Conservation (phyloP, 139 green algal species). For the Chlorella sorokiniana region DNA sequence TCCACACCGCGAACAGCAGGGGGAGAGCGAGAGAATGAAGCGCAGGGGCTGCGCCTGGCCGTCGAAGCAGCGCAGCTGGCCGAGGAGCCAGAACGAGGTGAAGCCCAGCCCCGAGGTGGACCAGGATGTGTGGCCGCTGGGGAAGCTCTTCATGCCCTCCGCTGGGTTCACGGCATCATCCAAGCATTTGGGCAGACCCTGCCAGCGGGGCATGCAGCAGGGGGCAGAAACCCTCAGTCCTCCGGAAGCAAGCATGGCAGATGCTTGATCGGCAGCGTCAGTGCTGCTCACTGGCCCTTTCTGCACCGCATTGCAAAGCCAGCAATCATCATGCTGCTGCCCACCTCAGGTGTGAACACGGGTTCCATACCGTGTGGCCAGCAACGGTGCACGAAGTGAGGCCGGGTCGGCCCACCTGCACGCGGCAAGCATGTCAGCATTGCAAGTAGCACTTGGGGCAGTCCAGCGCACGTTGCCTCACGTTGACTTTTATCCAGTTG, state of each 20-base stretch:
- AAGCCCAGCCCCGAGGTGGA: slow-evolving; percentile 64
- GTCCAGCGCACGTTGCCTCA: not conserved
- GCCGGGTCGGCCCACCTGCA: slow-evolving; percentile 53
- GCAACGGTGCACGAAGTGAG: slow-evolving; percentile 64
- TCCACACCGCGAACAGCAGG: slow-evolving; percentile 37
- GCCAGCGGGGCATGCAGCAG: no score
- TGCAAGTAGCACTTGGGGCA: not conserved
- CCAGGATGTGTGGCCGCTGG: slow-evolving; percentile 65
- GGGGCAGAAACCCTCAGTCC: no score
- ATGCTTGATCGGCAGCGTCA: no score
- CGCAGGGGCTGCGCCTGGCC: slow-evolving; percentile 40
- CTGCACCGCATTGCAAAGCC: no score
- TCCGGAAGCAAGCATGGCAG: no score
- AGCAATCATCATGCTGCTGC: no score
- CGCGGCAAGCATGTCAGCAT: not conserved
- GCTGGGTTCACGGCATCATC: slow-evolving; percentile 27
- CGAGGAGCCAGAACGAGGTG: slow-evolving; percentile 60
- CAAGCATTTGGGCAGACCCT: slow-evolving; percentile 49
- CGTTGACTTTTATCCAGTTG: slow-evolving; percentile 47
- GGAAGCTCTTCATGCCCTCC: slow-evolving; percentile 72
- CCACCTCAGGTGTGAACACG: not conserved
- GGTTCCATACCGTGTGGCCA: slow-evolving; percentile 55
- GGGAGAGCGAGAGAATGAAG: slow-evolving; percentile 47
- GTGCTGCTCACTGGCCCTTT: no score
- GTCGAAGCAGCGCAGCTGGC: slow-evolving; percentile 61